Base-by-base conservation (phyloP, 768 basidiomycete species). In the Russula vinacea region DNA sequence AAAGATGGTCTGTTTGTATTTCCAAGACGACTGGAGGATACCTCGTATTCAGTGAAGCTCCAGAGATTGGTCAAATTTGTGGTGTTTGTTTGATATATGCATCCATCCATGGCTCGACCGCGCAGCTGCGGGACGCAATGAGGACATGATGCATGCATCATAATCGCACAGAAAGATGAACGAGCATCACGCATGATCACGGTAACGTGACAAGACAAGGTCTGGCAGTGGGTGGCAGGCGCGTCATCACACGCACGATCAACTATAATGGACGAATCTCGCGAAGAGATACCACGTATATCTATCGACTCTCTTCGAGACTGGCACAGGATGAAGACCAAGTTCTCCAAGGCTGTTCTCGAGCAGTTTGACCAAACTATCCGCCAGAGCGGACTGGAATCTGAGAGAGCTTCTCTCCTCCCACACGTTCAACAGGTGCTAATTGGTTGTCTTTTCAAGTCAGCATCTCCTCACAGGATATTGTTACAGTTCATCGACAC, bases 291-390 rank as follows among this genome's bases (percentile, higher is more conserved):
- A 49, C 62, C 60, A 9, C 66, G 67, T 5, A 62, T 69, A 33
- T 69, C 66, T 9, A 50, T 67, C 13, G 68, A 69, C 40, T 45
- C 65, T 32, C 47, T 52, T 11, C 56, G 51, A 58, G 62, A 70
- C 14, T 70, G 68, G 68, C 50, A 67, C 56, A 47, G 62, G 10
- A 55, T 69, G 44, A 61, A 67, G 52, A 37, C 62, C 1, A 69
- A 67, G 33, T 67, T 67, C 16, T 33, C 62, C 5, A 55, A 61
- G 8, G 66, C 68, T 22, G 66, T 64, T 16, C 16, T 56, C 1
- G 56, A 60, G 14, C 52, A 37, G 37, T 58, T 69, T 22, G 60
- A 69, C 22, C 56, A 61, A 35, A 19, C 58, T 8, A 26, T 68
- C 37, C 51, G 56, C 24, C 58, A 44, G 45, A 58, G 7, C 26